Evolutionary conservation across 1,284 basidiomycete species (phyloP).

Genomic region (Leccinum pachyderme): DNA sequence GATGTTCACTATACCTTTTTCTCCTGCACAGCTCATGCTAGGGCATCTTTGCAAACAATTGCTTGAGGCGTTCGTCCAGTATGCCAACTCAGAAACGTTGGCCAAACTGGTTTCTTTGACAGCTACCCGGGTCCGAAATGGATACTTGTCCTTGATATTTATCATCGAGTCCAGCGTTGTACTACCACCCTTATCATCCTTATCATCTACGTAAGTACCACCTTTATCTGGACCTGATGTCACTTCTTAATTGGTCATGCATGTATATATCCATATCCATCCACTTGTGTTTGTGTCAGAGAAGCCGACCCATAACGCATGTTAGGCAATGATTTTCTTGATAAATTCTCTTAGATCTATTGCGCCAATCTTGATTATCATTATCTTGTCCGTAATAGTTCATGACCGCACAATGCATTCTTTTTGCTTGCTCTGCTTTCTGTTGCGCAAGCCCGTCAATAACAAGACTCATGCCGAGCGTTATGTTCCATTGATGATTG

Average conservation of each 20-base stretch:
- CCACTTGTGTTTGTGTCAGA: not conserved
- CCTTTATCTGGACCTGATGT: not conserved
- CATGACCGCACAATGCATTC: too few relatives aligned
- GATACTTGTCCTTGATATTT: not conserved
- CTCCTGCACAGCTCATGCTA: conserved; percentile 1
- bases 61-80: conserved; percentile 3
- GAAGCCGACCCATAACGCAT: not conserved
- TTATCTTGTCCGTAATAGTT: too few relatives aligned
- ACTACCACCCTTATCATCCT: not conserved
- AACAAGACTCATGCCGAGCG: too few relatives aligned
- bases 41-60: conserved; percentile 1
- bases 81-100: conserved; percentile 1
- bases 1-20: not conserved
- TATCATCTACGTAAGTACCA: not conserved
- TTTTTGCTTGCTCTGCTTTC: too few relatives aligned
- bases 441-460: too few relatives aligned
- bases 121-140: not conserved
- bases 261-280: not conserved
- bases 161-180: conserved; percentile 9
- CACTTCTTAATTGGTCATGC: not conserved
- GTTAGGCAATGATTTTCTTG: too few relatives aligned
- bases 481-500: too few relatives aligned
- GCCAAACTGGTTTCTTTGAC: not conserved
- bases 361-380: too few relatives aligned
- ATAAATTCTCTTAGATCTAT: too few relatives aligned